phyloP scores from a whole-genome alignment of 805 yeast species.

The Candida silvicultrix region DNA sequence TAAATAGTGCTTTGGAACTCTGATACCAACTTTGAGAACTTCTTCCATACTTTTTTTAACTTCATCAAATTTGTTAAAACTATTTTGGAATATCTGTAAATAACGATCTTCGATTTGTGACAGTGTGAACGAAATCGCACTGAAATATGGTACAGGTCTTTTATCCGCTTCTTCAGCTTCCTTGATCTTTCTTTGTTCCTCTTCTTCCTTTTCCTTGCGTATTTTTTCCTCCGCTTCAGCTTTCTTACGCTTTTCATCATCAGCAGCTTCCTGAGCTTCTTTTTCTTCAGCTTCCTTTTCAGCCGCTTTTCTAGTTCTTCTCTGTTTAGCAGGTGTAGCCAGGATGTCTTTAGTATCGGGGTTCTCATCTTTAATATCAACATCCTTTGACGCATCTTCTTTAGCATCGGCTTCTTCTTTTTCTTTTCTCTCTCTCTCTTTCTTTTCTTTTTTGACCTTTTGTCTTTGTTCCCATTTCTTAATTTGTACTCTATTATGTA shows the following conservation, averaged over 20 bases:
- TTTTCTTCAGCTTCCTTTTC: conserved; percentile 6
- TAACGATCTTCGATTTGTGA: conserved; percentile 60
- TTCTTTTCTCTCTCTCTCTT: conserved; percentile 14
- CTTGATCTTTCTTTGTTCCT: conserved; percentile 5
- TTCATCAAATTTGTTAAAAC: conserved; percentile 51
- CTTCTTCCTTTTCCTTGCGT: conserved; percentile 31
- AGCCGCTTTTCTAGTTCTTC: conserved; percentile 9
- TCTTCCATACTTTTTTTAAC: conserved; percentile 58
- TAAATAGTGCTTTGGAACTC: conserved; percentile 55
- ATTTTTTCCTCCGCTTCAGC: conserved; percentile 6
- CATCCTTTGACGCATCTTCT: conserved; percentile 19
- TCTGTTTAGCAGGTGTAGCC: conserved; percentile 17
- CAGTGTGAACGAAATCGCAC: conserved; percentile 63
- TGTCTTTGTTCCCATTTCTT: conserved; percentile 17
- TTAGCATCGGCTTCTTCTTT: conserved; percentile 8
- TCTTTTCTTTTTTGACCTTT: conserved; percentile 13
- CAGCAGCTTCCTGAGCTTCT: conserved; percentile 9
- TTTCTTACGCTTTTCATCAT: conserved; percentile 12
- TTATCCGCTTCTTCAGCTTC: conserved; percentile 16
- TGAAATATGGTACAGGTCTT: conserved; percentile 35
- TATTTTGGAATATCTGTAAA: conserved; percentile 57
- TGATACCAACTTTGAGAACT: conserved; percentile 51
- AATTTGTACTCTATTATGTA: conserved; percentile 22
- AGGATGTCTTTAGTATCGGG: conserved; percentile 12
- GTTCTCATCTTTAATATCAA: conserved; percentile 21